These are phyloP conservation scores for Erodium moschatum DNA, from an alignment of 441 rosid species.

Conservation along the genomic window DNA sequence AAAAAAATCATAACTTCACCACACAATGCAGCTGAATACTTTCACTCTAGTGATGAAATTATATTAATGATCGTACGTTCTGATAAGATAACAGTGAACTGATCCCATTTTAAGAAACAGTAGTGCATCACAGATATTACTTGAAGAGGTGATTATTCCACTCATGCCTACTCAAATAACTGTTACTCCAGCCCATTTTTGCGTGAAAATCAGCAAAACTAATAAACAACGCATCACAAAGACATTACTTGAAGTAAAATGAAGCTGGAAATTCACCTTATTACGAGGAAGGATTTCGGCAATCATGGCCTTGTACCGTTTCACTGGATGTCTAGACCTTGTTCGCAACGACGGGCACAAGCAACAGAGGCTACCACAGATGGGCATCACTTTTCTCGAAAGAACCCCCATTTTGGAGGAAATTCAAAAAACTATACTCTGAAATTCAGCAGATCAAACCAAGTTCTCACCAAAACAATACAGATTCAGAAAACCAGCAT, in stretches of 20 bases:
- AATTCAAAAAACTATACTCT: neutral
- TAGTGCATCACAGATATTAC: neutral
- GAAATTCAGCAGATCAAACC: neutral
- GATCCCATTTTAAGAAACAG: neutral
- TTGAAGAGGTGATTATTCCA: neutral
- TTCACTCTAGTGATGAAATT: neutral
- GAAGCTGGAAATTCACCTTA: constrained; percentile 40
- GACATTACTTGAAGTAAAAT: neutral
- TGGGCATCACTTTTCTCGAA: constrained; percentile 86
- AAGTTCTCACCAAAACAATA: neutral
- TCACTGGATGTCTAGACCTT: constrained; percentile 91
- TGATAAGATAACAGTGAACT: neutral
- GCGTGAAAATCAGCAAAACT: neutral
- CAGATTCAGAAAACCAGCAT: neutral
- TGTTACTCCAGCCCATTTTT: neutral
- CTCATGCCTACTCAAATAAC: neutral
- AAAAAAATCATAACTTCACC: neutral
- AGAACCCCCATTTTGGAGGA: constrained; percentile 63
- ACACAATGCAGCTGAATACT: neutral
- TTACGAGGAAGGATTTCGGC: constrained; percentile 74
- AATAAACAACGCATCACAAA: neutral
- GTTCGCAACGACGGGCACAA: constrained; percentile 86
- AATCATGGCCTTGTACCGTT: constrained; percentile 84
- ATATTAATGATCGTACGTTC: neutral
- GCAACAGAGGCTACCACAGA: constrained; percentile 87